Conservation (phyloP, 2,329 filamentous ascomycete genomes). For the Trichophyton simii region DNA sequence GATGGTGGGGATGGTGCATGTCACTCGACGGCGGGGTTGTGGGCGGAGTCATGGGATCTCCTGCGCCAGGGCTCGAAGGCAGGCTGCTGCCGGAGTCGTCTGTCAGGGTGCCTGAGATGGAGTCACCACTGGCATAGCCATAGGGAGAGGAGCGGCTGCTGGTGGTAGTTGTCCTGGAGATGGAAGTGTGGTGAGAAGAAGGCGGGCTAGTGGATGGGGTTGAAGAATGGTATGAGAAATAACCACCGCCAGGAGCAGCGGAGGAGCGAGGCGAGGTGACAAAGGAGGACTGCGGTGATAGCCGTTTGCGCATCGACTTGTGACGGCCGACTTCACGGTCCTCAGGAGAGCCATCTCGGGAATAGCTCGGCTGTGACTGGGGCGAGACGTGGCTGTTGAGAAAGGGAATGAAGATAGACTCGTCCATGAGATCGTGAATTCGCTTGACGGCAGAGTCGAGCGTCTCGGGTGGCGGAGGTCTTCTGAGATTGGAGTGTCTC, state of each 20-base stretch:
- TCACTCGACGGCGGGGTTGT: constrained; percentile 40
- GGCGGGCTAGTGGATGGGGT: constrained; percentile 22
- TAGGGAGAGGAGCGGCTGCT: constrained; percentile 25
- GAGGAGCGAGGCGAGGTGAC: constrained; percentile 13
- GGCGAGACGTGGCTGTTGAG: constrained; percentile 48
- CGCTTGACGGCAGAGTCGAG: constrained; percentile 75
- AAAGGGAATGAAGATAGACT: constrained; percentile 86
- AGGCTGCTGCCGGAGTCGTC: constrained; percentile 36
- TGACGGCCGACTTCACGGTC: constrained; percentile 9
- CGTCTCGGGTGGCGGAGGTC: constrained; percentile 59
- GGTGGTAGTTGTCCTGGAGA: constrained; percentile 19
- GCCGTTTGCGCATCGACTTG: constrained; percentile 10
- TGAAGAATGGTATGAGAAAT: constrained; percentile 20
- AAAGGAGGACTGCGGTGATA: constrained; percentile 13
- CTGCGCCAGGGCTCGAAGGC: constrained; percentile 29
- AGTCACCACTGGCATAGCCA: constrained; percentile 29
- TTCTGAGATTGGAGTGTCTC: constrained; percentile 43
- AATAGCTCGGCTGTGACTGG: constrained; percentile 3
- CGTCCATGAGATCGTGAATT: constrained; percentile 93
- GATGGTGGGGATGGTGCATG: constrained; percentile 22
- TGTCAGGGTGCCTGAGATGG: constrained; percentile 27
- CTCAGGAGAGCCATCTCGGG: constrained; percentile 7
- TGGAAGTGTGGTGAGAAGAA: constrained; percentile 14
- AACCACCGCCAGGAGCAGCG: constrained; percentile 6
- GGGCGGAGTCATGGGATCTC: constrained; percentile 39